phyloP scores from a whole-genome alignment of 2,329 filamentous ascomycete genomes.

The Trichophyton equinum region DNA sequence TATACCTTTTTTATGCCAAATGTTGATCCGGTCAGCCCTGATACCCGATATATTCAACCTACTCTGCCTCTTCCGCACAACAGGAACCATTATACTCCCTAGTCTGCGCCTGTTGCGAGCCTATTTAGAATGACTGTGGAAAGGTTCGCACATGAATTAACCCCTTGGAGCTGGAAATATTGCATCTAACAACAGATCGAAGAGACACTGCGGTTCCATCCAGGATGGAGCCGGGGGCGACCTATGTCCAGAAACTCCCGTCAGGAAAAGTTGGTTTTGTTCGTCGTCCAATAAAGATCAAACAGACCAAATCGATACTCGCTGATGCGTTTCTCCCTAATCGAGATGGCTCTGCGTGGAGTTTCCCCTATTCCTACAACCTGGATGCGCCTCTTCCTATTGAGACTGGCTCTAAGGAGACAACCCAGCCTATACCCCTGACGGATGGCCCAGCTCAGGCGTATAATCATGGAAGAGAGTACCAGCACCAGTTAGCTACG shows the following conservation, averaged over 20 bases:
- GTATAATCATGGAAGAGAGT: not conserved
- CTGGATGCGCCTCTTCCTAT: not conserved
- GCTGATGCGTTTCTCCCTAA: slow-evolving; percentile 5
- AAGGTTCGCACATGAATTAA: not conserved
- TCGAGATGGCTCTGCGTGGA: not conserved
- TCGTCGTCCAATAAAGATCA: slow-evolving; percentile 10
- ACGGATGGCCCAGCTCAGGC: not conserved
- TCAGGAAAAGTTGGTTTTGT: slow-evolving; percentile 13
- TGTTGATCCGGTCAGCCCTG: not conserved
- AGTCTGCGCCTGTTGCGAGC: not conserved
- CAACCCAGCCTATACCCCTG: not conserved
- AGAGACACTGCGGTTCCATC: not conserved
- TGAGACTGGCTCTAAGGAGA: not conserved
- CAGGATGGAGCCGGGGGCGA: slow-evolving; percentile 9
- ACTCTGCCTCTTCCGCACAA: not conserved
- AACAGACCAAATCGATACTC: slow-evolving; percentile 3
- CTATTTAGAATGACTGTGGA: not conserved
- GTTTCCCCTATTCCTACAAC: not conserved
- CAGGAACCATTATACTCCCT: not conserved
- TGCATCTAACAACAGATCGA: not conserved
- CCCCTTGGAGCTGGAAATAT: not conserved
- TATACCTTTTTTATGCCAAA: not conserved
- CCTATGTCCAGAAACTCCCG: slow-evolving; percentile 11
- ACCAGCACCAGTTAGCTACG: not conserved
- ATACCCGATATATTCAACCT: not conserved